A percentile compares a stretch with the other conserved stretches of the same genome.
phyloP scores from a whole-genome alignment of 768 basidiomycete species.

The Polyporus arcularius region DNA sequence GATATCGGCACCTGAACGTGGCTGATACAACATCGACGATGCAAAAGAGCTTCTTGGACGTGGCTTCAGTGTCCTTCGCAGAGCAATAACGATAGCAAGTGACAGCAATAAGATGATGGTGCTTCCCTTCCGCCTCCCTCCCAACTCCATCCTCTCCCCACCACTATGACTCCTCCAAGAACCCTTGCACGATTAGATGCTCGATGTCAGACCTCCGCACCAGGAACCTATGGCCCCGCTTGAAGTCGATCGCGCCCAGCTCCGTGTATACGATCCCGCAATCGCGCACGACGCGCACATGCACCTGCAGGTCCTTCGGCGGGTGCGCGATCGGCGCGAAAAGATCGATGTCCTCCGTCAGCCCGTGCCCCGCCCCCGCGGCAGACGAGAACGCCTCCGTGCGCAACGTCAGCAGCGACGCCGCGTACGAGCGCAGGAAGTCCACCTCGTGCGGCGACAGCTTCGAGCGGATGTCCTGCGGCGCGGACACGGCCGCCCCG shows the following conservation, averaged over 20 bases:
- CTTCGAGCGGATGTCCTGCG: constrained; percentile 61
- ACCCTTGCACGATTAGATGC: constrained; percentile 91
- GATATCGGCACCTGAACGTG: too few relatives aligned
- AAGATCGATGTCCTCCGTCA: constrained; percentile 85
- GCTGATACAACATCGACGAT: neutral
- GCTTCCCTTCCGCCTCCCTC: neutral
- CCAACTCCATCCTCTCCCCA: neutral
- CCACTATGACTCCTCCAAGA: constrained; percentile 77
- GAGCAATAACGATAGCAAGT: neutral
- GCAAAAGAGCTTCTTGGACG: neutral
- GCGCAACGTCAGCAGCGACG: constrained; percentile 80
- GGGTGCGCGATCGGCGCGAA: constrained; percentile 80
- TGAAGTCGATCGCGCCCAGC: constrained; percentile 86
- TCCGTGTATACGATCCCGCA: constrained; percentile 94
- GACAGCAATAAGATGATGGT: neutral
- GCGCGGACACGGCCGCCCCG: constrained; percentile 6
- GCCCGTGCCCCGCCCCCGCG: constrained; percentile 29
- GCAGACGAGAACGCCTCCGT: constrained; percentile 44
- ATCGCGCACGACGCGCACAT: constrained; percentile 84
- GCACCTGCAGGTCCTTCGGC: constrained; percentile 87
- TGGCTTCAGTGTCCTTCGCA: neutral
- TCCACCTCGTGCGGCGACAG: constrained; percentile 83
- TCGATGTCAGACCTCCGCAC: constrained; percentile 89
- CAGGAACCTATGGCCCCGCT: constrained; percentile 87
- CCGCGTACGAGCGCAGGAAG: constrained; percentile 80